Evolutionary conservation across 2,329 filamentous ascomycete genomes (phyloP), one percentile per base, ranked within the genome.

Genomic region (Phialemoniopsis sp.): DNA sequence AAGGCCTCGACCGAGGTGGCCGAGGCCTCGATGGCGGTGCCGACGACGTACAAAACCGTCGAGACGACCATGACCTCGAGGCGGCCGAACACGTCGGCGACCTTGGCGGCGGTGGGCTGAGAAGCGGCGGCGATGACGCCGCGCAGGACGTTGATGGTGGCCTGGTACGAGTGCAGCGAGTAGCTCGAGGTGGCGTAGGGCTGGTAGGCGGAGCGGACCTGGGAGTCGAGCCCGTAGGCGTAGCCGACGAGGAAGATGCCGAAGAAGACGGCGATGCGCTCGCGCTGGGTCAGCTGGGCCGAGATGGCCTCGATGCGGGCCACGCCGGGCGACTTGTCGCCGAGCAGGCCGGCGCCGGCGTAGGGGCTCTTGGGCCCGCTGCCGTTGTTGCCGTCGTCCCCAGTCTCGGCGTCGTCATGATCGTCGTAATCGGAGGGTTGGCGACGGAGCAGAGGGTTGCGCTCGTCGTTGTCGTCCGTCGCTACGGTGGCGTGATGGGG

Each of bases 11-110:
- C 66, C 17, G 62, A 65, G 13, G 53, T 59, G 0, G 74, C 64
- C 5, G 59, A 63, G 12, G 76, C 66, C 53, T 82, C 75, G 21
- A 82, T 58, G 6, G 75, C 66, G 5, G 78, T 76, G 12, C 72
- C 70, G 36, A 62, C 17, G 1, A 74, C 66, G 42, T 81, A 82
- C 42, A 82, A 76, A 10, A 78, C 34, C 1, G 78, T 68, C 0
- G 75, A 73, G 2, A 78, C 55, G 4, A 70, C 53, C 12, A 83
- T 66, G 28, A 82, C 60, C 52, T 83, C 78, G 15, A 77, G 66
- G 42, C 80, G 69, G 15, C 80, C 80, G 47, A 83, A 80, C 9
- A 81, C 73, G 48, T 79, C 80, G 14, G 79, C 76, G 40, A 83
- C 67, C 48, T 81, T 82, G 9, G 77, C 79, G 0, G 74, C 73